Evolutionary conservation across 768 basidiomycete species (phyloP), one percentile per base, ranked within the genome.

Genomic region (Trametopsis cervina): DNA sequence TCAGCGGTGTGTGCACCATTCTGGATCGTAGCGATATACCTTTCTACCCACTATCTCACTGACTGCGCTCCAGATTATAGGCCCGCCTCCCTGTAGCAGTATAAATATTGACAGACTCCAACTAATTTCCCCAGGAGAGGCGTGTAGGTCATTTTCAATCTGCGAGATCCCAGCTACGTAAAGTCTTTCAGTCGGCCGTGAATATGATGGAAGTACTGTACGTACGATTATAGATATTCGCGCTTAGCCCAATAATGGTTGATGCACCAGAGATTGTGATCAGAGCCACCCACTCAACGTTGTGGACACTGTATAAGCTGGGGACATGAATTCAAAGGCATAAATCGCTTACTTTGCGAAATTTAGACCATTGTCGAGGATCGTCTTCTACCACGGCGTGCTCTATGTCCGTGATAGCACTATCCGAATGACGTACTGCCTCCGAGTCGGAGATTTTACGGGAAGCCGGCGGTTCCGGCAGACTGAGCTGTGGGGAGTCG

Each of bases 31-130:
- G 35, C 35, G 11, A 60, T 71, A 18, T 53, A 80, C 81, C 70
- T 80, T 89, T 45, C 88, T 69, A 6, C 88, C 89, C 57, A 78
- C 81, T 25, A 90, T 75, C 63, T 91, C 89, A 47, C 81, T 83
- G 21, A 83, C 65, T 0, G 78, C 74, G 46, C 72, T 76, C 87
- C 88, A 89, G 3, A 83, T 27, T 10, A 86, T 56, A 0, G 88
- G 89, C 45, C 80, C 63, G 10, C 67, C 61, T 2, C 89, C 88
- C 61, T 90, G 89, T 10, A 86, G 56, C 2, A 82, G 64, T 49
- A 88, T 85, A 62, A 86, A 90, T n/a, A 83, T 51, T 0, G 85
- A 81, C 12, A 89, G 66, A 50, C 76, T 77, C 62, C 80, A 69
- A 51, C 85, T 82, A 49, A 91, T 80, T 53, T 85, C 73, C 10